Evolutionary conservation across 345 rosid genomes (phyloP).

Genomic region (Ceriops tagal): DNA sequence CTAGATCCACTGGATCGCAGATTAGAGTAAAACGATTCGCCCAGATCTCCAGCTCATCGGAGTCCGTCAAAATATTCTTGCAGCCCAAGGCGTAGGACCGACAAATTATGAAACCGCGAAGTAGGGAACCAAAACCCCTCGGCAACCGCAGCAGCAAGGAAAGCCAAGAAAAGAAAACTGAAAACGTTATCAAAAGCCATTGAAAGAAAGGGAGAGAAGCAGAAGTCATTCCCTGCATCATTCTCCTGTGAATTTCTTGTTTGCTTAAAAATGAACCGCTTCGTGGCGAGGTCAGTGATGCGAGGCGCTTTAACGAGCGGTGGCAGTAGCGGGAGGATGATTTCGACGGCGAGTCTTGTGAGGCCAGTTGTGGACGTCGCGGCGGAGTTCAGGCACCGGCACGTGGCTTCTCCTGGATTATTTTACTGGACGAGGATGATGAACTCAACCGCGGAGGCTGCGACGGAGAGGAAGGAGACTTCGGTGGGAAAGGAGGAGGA

Average conservation of each 20-base stretch:
- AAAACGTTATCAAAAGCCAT: neutral
- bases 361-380: too few species aligned
- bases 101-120: neutral
- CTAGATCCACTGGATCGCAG: too few species aligned
- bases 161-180: too few species aligned
- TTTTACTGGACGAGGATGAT: slow-evolving; percentile 26
- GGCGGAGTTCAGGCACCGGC: neutral
- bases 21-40: too few species aligned
- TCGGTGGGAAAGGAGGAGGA: slow-evolving; percentile 18
- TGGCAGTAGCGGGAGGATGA: slow-evolving; percentile 2
- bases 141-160: too few species aligned
- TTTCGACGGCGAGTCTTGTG: slow-evolving; percentile 8
- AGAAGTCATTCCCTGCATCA: neutral
- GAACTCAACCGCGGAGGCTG: slow-evolving; percentile 16
- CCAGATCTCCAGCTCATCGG: too few species aligned
- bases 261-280: slow-evolving; percentile 31
- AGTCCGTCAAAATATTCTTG: too few species aligned
- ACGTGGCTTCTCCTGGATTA: slow-evolving; percentile 1
- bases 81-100: too few species aligned
- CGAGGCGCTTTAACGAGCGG: slow-evolving; percentile 24
- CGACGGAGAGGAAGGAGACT: neutral
- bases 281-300: slow-evolving; percentile 21
- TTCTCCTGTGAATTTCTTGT: too few species aligned
- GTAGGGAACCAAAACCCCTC: too few species aligned
- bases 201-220: too few species aligned